Percentiles rank a stretch among this genome's conserved stretches.
phyloP scores from a whole-genome alignment of 2,329 filamentous ascomycete species.

The Fusarium circinatum region DNA sequence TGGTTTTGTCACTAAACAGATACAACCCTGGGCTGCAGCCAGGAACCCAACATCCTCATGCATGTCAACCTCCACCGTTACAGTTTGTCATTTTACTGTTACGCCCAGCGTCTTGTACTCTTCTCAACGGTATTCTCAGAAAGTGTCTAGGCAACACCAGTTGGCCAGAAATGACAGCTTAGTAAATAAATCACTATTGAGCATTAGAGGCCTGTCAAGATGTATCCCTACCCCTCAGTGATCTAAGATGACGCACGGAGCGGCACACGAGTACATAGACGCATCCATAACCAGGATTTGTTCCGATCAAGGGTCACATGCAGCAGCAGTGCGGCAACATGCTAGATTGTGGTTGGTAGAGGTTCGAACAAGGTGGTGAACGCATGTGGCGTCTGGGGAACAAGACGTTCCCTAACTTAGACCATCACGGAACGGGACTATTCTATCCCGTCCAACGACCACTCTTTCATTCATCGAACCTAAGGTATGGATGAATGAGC shows the following conservation, averaged over 20 bases:
- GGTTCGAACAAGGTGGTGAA: neutral
- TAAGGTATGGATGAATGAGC: neutral
- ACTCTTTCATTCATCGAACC: neutral
- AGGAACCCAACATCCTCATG: neutral
- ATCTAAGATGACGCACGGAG: slow-evolving; percentile 24
- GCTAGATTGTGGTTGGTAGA: slow-evolving; percentile 10
- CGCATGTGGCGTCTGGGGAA: slow-evolving; percentile 19
- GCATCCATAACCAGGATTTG: slow-evolving; percentile 9
- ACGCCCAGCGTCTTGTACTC: neutral
- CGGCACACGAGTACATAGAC: slow-evolving; percentile 3
- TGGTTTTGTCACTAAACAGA: slow-evolving; percentile 20
- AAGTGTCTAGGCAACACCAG: neutral
- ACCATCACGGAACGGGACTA: slow-evolving; percentile 1
- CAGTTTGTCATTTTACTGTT: neutral
- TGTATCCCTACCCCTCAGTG: slow-evolving; percentile 8
- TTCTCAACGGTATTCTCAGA: neutral
- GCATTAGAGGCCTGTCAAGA: slow-evolving; percentile 4
- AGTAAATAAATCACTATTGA: neutral
- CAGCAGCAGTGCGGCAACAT: slow-evolving; percentile 4
- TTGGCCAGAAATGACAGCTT: neutral
- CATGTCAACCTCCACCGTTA: neutral
- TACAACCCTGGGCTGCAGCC: slow-evolving; percentile 12
- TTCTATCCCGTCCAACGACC: slow-evolving; percentile 1
- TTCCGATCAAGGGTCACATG: slow-evolving; percentile 28
- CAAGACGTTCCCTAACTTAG: neutral